Evolutionary conservation across 164 flowering plant genomes (phyloP).

Genomic region (Litsea cubeba): DNA sequence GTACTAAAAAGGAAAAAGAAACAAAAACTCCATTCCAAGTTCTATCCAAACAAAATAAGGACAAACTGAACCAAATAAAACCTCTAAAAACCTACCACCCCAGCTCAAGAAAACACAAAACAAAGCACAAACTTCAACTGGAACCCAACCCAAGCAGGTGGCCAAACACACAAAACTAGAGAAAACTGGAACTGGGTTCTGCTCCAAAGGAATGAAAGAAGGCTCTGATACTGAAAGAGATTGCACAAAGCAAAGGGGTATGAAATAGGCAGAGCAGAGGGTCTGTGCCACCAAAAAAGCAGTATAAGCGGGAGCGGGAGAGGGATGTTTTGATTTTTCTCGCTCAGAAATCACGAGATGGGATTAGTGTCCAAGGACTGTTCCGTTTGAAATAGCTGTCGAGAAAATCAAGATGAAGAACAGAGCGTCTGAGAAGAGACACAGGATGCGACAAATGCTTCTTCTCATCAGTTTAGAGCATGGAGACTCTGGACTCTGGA

Average conservation of each 20-base stretch:
- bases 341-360: background rate
- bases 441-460: constrained; percentile 37
- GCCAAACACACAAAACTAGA: background rate
- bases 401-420: constrained; percentile 5
- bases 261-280: background rate
- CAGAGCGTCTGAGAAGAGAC: constrained; percentile 30
- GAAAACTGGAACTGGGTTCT: constrained; percentile 6
- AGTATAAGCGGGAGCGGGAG: background rate
- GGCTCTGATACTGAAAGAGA: constrained; percentile 13
- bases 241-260: constrained; percentile 15
- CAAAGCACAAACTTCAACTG: constrained; percentile 7
- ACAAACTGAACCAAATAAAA: background rate
- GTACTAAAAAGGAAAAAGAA: background rate
- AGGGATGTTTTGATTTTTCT: background rate
- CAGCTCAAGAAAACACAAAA: background rate
- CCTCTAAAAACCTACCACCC: background rate
- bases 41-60: background rate
- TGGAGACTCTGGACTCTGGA: constrained; percentile 10
- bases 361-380: background rate
- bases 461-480: constrained; percentile 14
- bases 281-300: background rate
- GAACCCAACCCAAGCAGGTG: constrained; percentile 4
- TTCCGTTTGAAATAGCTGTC: background rate
- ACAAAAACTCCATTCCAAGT: background rate
- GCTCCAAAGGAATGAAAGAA: constrained; percentile 8